Conservation (phyloP, 2,329 filamentous ascomycete genomes). For the Aureobasidium leucospermi region DNA sequence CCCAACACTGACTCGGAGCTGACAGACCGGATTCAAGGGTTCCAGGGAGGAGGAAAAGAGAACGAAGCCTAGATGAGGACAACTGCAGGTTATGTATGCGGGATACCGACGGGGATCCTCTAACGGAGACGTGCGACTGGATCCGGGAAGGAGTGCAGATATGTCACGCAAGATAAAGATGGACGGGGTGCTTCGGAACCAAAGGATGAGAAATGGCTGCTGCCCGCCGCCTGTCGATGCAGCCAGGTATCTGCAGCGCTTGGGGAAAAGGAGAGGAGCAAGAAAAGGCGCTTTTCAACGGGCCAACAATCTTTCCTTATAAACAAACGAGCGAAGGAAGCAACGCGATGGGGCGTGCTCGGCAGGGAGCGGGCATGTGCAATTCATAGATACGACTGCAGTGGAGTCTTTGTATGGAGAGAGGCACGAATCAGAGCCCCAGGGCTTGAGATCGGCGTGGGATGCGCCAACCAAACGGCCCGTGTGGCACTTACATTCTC, state of each 20-base stretch:
- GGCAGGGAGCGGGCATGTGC: constrained; percentile 10
- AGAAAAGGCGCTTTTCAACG: not conserved
- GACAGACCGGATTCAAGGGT: constrained; percentile 1
- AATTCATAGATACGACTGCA: not conserved
- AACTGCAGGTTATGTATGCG: constrained; percentile 13
- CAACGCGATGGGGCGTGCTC: not conserved
- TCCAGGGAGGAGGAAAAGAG: not conserved
- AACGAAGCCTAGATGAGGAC: constrained; percentile 6
- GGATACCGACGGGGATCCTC: not conserved
- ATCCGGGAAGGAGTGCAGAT: constrained; percentile 10
- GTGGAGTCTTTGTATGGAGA: constrained; percentile 11
- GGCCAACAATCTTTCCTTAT: not conserved
- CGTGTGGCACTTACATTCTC: constrained; percentile 3
- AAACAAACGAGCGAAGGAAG: not conserved
- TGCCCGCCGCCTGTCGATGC: constrained; percentile 7
- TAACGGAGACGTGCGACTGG: constrained; percentile 8
- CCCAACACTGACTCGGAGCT: not conserved
- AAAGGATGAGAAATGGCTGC: not conserved
- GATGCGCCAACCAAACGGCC: constrained; percentile 7
- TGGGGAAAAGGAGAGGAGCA: constrained; percentile 3
- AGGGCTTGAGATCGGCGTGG: constrained; percentile 7
- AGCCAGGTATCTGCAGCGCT: constrained; percentile 2
- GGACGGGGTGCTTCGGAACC: not conserved
- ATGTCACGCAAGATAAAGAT: constrained; percentile 12
- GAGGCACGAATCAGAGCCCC: constrained; percentile 4